These are phyloP conservation scores for Auricularia heimuer DNA, from an alignment of 768 basidiomycete genomes.

Conservation along the genomic window DNA sequence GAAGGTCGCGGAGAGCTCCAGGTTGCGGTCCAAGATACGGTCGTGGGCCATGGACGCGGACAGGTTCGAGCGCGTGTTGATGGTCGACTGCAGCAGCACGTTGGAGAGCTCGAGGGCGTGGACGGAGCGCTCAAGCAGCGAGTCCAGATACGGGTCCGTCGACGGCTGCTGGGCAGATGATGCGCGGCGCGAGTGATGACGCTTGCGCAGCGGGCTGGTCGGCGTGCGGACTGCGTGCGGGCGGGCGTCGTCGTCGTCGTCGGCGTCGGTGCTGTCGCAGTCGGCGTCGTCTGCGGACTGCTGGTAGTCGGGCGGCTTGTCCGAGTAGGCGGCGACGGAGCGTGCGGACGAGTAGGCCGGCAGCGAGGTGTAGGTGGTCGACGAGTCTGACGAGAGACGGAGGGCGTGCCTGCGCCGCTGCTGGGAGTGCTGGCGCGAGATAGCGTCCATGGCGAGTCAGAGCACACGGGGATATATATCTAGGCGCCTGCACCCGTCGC, in stretches of 20 bases:
- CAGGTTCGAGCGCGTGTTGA: slow-evolving; percentile 55
- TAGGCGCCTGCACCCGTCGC: not conserved
- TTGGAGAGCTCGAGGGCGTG: slow-evolving; percentile 84
- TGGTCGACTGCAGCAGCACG: slow-evolving; percentile 61
- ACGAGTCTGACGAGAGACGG: not conserved
- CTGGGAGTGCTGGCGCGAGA: not conserved
- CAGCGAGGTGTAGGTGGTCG: not conserved
- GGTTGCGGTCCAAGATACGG: slow-evolving; percentile 26
- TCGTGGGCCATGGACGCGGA: slow-evolving; percentile 36
- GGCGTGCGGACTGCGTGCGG: not conserved
- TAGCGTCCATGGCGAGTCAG: not conserved
- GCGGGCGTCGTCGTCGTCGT: not conserved
- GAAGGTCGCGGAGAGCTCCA: slow-evolving; percentile 23
- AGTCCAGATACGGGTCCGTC: slow-evolving; percentile 37
- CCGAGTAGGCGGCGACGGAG: not conserved
- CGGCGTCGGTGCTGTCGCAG: not conserved
- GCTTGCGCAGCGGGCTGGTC: slow-evolving; percentile 13
- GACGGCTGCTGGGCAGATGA: slow-evolving; percentile 37
- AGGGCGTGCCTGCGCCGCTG: not conserved
- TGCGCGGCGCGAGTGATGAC: slow-evolving; percentile 5
- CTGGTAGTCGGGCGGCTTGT: slow-evolving; percentile 1
- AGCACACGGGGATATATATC: not conserved
- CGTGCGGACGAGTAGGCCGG: not conserved
- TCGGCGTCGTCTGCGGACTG: slow-evolving; percentile 1
- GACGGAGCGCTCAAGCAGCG: slow-evolving; percentile 72